Conservation (phyloP, 805 yeast genomes). For the Saccharomycopsis javanensis region DNA sequence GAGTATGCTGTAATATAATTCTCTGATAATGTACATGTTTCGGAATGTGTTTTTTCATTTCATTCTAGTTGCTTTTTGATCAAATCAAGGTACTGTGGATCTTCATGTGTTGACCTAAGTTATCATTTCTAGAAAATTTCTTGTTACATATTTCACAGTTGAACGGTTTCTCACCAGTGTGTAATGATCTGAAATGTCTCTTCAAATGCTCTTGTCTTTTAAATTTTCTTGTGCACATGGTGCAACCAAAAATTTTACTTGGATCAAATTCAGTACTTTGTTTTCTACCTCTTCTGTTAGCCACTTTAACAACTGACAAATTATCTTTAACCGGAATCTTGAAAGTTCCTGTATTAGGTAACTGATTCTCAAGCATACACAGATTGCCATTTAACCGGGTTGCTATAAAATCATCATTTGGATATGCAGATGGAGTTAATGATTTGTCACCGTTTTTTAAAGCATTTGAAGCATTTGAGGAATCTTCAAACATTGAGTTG, state of each 20-base stretch:
- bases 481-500: not conserved
- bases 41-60: not conserved
- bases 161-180: conserved; percentile 63
- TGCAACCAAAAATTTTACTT: conserved; percentile 52
- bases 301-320: conserved; percentile 24
- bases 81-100: conserved; percentile 31
- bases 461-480: not conserved
- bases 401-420: not conserved
- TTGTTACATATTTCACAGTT: conserved; percentile 52
- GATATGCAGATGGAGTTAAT: not conserved
- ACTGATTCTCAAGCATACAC: not conserved
- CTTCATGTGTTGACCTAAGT: conserved; percentile 56
- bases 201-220: conserved; percentile 71
- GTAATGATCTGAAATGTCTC: conserved; percentile 64
- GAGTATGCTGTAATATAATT: not conserved
- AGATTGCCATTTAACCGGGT: not conserved
- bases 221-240: conserved; percentile 54
- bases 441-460: not conserved
- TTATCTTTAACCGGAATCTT: not conserved
- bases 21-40: not conserved
- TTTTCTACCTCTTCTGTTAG: conserved; percentile 53
- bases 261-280: conserved; percentile 52
- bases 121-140: conserved; percentile 58
- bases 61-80: conserved; percentile 25
- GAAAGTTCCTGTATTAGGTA: not conserved